A percentile compares a stretch with the other conserved stretches of the same genome.
Evolutionary conservation across 192 early-diverging fungal species (phyloP).

Genomic region (Neocallimastix lanati): DNA sequence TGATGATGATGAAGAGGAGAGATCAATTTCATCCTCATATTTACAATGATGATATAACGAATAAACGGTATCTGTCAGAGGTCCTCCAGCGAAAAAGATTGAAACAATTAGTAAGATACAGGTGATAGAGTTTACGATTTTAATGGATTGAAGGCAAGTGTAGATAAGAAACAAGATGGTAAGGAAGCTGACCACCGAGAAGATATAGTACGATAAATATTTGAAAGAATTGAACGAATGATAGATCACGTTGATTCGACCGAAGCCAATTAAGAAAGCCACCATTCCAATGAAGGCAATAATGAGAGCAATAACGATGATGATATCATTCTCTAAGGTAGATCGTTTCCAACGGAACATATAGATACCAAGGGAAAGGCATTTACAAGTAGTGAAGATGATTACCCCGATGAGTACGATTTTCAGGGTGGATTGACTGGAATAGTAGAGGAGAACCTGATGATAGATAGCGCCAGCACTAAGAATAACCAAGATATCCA

Average conservation of each 20-base stretch:
- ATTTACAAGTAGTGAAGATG: background rate
- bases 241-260: background rate
- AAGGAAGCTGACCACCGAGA: background rate
- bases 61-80: background rate
- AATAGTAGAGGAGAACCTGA: background rate
- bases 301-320: background rate
- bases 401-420: background rate
- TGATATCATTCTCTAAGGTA: background rate
- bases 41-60: background rate
- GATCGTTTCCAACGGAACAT: background rate
- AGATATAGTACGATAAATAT: background rate
- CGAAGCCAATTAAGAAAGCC: background rate
- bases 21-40: background rate
- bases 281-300: background rate
- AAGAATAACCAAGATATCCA: background rate
- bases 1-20: background rate
- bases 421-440: background rate
- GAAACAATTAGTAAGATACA: background rate
- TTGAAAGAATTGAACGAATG: background rate
- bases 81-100: background rate
- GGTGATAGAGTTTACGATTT: background rate
- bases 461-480: background rate
- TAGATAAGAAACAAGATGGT: background rate
- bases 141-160: background rate
- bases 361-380: background rate